These are phyloP conservation scores for Lactarius vividus DNA, from an alignment of 768 basidiomycete species.

Conservation along the genomic window DNA sequence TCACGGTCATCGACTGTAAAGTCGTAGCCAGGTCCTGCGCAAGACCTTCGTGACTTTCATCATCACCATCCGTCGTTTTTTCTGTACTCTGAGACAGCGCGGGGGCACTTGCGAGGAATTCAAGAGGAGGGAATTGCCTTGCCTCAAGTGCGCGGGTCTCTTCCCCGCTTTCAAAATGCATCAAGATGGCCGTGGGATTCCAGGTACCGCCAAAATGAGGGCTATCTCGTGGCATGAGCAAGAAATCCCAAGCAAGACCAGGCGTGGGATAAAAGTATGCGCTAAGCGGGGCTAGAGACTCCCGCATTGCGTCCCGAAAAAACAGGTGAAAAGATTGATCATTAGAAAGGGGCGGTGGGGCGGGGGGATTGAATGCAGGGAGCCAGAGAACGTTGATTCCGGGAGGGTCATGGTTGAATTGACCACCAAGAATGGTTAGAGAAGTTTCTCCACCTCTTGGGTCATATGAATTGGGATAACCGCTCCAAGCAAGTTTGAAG, in stretches of 20 bases:
- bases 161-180: constrained; percentile 52
- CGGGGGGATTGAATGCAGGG: constrained; percentile 59
- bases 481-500: constrained; percentile 84
- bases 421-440: constrained; percentile 77
- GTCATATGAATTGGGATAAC: constrained; percentile 64
- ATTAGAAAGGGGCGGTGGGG: constrained; percentile 36
- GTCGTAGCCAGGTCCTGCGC: constrained; percentile 44
- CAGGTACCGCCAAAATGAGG: constrained; percentile 67
- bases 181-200: constrained; percentile 67
- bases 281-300: constrained; percentile 50
- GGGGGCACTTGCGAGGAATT: constrained; percentile 26
- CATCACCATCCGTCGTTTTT: not conserved
- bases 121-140: constrained; percentile 69
- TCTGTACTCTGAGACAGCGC: not conserved
- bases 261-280: constrained; percentile 57
- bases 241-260: constrained; percentile 71
- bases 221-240: constrained; percentile 64
- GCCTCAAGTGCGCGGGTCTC: constrained; percentile 55
- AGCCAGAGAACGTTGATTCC: constrained; percentile 71
- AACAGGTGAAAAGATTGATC: constrained; percentile 35
- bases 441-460: constrained; percentile 69
- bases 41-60: constrained; percentile 28
- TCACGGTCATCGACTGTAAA: constrained; percentile 39
- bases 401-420: constrained; percentile 46
- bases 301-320: constrained; percentile 61